Base-by-base conservation (phyloP, 768 basidiomycete genomes). In the Kwoniella mangroviensis region DNA sequence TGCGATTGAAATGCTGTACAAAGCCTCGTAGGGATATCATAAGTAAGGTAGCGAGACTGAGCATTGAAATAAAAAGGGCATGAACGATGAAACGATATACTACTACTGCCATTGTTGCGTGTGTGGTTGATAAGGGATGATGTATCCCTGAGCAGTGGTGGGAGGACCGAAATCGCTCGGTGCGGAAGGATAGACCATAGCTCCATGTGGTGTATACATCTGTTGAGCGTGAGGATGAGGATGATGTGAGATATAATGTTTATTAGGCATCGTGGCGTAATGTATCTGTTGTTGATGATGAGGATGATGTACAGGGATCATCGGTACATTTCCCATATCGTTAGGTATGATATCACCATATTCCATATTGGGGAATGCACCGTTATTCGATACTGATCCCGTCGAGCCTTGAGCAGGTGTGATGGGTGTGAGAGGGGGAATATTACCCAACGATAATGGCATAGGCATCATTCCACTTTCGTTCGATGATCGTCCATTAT, bases 261-360 rank as follows among this genome's bases (percentile, higher is more conserved):
- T 79, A 51, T 75, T 79, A 9, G 77, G 77, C 77, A 79, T 79
- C 41, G 71, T 75, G 12, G 75, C 71, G 52, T 73, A 79, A 13
- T 74, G 72, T n/a, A 34, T 6, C 4, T 71, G 70, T n/a, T 62
- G 65, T 21, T 57, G 52, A 52, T 22, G 65, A 15, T 68, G 67
- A 53, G 40, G 56, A n/a, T 67, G 56, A 58, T 42, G 13, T 22
- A 51, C 40, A 26, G 26, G 52, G 9, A 51, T 40, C 21, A 54
- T 26, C 0, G 49, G 49, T 54, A 63, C 22, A 41, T 42, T 24
- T 24, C 21, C 41, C 21, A 63, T 63, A 42, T 67, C 61, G 43
- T 56, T 64, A 53, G 70, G 66, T 42, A 68, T 62, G 17, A 60
- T 17, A 57, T 75, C 77, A 26, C 70, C 73, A 63, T 73, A 73